Evolutionary conservation across 1,284 basidiomycete species (phyloP), one percentile per base, ranked within the genome.

Genomic region (Ceratobasidium theobromae): DNA sequence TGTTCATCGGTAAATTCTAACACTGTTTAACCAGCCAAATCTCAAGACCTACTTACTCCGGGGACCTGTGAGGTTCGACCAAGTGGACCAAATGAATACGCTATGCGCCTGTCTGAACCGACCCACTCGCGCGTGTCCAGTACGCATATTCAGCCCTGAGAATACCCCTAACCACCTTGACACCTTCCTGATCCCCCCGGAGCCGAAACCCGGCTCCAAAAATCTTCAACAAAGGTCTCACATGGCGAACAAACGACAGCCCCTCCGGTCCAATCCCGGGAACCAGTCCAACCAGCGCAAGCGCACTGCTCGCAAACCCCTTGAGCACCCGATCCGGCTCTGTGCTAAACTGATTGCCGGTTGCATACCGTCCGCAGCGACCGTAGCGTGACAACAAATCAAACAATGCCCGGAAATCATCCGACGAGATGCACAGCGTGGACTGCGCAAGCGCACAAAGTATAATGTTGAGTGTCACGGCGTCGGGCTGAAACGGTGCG

Each of bases 321-420:
- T 49, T 32, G 18, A 12, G 45, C 14, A 32, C 57, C 6, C 49
- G 14, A 28, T 21, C 45, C 33, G 45, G 45, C 4, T 21, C 28
- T 21, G 57, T 60, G n/a, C 57, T 45, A 25, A 60, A 60, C 12
- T 60, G 45, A 49, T 48, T 60, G 23, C 57, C 43, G 43, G 18
- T n/a, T 21, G 9, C 18, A 25, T 28, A 18, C 16, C 9, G 30
- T 9, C 57, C 57, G 21, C 57, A 60, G 8, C 45, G 28, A 6
- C 57, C 57, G 14, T 9, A 11, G 6, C 28, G 27, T 3, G 57
- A 18, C 18, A 60, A 35, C 16, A 28, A 9, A 40, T 60, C 57
- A 40, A 60, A 60, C 46, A 60, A 18, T 2, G 57, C 46, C 18
- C 57, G 28, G 1, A 60, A 45, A 16, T 45, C 41, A 27, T 16